Conservation (phyloP, 2,329 filamentous ascomycete species). For the Cercospora janseana region DNA sequence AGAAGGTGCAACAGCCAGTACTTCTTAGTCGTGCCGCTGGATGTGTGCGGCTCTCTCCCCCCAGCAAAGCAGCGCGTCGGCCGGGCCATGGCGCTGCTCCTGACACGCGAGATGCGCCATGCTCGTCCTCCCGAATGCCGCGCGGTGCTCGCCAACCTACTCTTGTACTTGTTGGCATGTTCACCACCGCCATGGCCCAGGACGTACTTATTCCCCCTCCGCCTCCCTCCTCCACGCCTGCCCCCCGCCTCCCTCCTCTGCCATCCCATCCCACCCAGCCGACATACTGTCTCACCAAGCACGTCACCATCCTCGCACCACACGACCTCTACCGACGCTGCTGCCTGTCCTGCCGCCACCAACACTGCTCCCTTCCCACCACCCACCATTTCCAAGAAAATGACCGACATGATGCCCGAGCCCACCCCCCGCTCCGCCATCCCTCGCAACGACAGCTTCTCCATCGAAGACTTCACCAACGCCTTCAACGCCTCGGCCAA, state of each 20-base stretch:
- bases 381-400: slow-evolving; percentile 21
- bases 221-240: slow-evolving; percentile 6
- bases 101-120: slow-evolving; percentile 4
- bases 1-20: too few species aligned
- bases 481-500: slow-evolving; percentile 36
- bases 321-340: slow-evolving; percentile 4
- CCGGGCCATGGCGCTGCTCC: slow-evolving; percentile 3
- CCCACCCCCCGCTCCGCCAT: slow-evolving; percentile 28
- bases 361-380: neutral
- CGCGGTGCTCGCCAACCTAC: slow-evolving; percentile 13
- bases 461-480: slow-evolving; percentile 36
- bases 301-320: slow-evolving; percentile 5
- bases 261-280: slow-evolving; percentile 1
- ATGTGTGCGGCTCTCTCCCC: neutral
- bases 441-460: slow-evolving; percentile 40
- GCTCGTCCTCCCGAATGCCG: slow-evolving; percentile 16
- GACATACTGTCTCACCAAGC: neutral
- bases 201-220: slow-evolving; percentile 17
- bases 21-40: neutral
- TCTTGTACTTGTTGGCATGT: neutral
- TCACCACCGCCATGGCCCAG: neutral
- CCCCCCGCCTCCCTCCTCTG: neutral
- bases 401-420: slow-evolving; percentile 38
- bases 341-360: neutral
- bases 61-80: neutral